A percentile compares a stretch with the other conserved stretches of the same genome.
phyloP scores from a whole-genome alignment of 192 early-diverging fungal genomes.

The Backusella parvicylindrica region DNA sequence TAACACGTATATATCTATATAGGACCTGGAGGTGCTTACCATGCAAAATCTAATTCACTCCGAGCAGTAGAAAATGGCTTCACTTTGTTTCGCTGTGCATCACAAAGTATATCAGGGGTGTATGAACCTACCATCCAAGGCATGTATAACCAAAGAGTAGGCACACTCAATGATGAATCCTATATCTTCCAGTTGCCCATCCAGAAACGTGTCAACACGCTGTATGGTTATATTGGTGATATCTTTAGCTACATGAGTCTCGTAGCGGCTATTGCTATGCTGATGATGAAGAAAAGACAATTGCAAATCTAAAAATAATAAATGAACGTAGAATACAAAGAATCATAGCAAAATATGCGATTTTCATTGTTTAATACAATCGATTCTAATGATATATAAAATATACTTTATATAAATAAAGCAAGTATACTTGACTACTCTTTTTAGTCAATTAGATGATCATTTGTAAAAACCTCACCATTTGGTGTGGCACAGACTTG shows the following conservation, averaged over 20 bases:
- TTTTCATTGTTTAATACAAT: no score
- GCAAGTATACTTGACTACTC: no score
- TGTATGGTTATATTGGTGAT: slow-evolving; percentile 4
- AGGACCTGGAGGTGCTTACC: slow-evolving; percentile 38
- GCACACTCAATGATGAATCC: not conserved
- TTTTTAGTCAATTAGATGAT: not conserved
- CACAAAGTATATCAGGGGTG: slow-evolving; percentile 40
- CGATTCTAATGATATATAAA: no score
- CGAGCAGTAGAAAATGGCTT: slow-evolving; percentile 47
- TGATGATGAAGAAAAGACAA: not conserved
- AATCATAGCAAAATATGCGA: no score
- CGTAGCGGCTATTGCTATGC: not conserved
- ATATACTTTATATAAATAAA: no score
- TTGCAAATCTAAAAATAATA: not conserved
- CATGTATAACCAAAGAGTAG: not conserved
- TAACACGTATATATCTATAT: no score
- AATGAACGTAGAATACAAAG: no score
- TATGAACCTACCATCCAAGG: not conserved
- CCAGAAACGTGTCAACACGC: not conserved
- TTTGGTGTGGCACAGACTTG: not conserved
- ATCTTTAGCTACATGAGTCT: not conserved
- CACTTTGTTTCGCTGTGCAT: slow-evolving; percentile 39
- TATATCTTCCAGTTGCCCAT: not conserved
- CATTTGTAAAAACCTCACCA: not conserved
- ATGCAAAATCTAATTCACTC: slow-evolving; percentile 33